Evolutionary conservation across 495 filamentous ascomycete species (phyloP), one percentile per base, ranked within the genome.

Genomic region (Ascodesmis nigricans): DNA sequence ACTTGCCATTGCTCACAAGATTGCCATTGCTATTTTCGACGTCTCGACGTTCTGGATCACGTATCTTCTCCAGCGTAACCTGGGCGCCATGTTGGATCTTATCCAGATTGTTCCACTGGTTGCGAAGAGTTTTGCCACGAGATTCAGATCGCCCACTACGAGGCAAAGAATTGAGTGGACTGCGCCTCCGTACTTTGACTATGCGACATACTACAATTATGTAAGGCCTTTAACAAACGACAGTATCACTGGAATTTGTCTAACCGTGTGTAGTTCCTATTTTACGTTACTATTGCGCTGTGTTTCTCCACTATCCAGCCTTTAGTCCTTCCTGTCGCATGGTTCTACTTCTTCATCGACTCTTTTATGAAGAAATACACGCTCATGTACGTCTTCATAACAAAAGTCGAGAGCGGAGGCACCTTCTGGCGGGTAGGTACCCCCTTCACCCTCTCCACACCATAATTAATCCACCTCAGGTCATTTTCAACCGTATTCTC

Each of bases 391-490:
- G 72, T 95, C 41, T 91, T 92, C 38, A 64, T 92, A 37, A 99
- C 87, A 16, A 97, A 93, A 55, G 84, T 74, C 25, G 87, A 99
- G 54, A 91, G 79, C 3, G 83, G 81, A 15, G 87, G 90, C n/a
- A 68, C 73, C 47, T 91, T 77, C 56, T 99, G 87, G 87, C 71
- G 79, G 23, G 55, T 47, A 39, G 15, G 31, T 13, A 18, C 2
- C 18, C 2, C 8, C 13, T 15, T 23, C 8, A 16, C 2, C 16
- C 16, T 29, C 17, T 6, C 20, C 1, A 4, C 20, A 1, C 13
- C 11, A n/a, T 17, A 9, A 18, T 37, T 46, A 16, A 46, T 21
- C 14, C 54, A 10, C 10, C 9, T 20, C 20, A 46, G 44, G 19
- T 80, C 1, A 43, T 95, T 21, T 87, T 78, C 66, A 95, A 99